phyloP scores from a whole-genome alignment of 2,329 filamentous ascomycete species.

The Apiospora phragmitis region DNA sequence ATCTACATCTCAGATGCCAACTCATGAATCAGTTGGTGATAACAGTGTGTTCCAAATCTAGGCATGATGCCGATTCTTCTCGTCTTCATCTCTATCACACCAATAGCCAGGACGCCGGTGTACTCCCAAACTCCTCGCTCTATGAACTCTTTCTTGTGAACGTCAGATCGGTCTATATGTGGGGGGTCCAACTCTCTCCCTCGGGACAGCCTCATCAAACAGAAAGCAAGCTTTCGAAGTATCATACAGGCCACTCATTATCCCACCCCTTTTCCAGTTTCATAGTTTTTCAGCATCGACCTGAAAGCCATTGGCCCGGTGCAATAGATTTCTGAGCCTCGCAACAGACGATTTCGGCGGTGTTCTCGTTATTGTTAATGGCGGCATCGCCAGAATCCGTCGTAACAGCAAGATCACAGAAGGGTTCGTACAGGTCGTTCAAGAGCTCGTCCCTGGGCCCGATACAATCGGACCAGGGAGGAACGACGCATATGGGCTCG shows the following conservation, averaged over 20 bases:
- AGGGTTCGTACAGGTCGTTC: not conserved
- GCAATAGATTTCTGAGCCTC: not conserved
- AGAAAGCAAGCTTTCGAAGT: not conserved
- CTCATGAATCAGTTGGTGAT: not conserved
- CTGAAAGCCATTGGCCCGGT: not conserved
- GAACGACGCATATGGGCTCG: not conserved
- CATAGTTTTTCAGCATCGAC: not conserved
- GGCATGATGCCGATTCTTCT: not conserved
- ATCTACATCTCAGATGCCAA: not conserved
- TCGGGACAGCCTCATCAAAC: not conserved
- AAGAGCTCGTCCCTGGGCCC: conserved; percentile 12
- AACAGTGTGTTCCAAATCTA: not conserved
- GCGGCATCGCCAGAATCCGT: not conserved
- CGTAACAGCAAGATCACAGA: not conserved
- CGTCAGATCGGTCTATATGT: not conserved
- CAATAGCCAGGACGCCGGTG: not conserved
- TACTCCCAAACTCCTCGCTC: conserved; percentile 5
- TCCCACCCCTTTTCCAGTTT: not conserved
- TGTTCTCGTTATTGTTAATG: not conserved
- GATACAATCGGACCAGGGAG: not conserved
- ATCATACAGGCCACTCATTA: not conserved
- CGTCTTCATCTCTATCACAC: not conserved
- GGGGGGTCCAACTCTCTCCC: not conserved
- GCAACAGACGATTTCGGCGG: not conserved
- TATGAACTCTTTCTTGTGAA: not conserved